A percentile compares a stretch with the other conserved stretches of the same genome.
Conservation (phyloP, 352 stramenopile genomes). For the Phytophthora pini region DNA sequence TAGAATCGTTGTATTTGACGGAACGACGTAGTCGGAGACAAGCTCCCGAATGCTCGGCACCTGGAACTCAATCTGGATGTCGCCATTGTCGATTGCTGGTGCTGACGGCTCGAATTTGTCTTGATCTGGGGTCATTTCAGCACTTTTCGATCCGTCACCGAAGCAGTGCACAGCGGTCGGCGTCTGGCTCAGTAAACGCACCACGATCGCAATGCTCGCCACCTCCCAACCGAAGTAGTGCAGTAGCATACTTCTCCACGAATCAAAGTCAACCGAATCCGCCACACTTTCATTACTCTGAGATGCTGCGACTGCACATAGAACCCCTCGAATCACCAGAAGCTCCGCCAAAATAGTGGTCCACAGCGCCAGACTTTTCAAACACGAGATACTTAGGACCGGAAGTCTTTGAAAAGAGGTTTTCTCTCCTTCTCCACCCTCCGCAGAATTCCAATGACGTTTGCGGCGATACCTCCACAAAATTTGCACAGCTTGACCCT, state of each 20-base stretch:
- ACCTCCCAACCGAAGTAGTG: slow-evolving; percentile 32
- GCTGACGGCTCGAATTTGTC: slow-evolving; percentile 2
- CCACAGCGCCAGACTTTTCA: slow-evolving; percentile 23
- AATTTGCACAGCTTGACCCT: slow-evolving; percentile 24
- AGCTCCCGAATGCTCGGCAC: slow-evolving; percentile 18
- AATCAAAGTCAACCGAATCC: slow-evolving; percentile 4
- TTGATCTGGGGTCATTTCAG: neutral
- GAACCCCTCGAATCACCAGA: slow-evolving; percentile 16
- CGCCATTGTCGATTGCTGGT: slow-evolving; percentile 11
- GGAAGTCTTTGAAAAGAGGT: slow-evolving; percentile 5
- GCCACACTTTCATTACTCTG: neutral
- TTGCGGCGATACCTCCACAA: slow-evolving; percentile 26
- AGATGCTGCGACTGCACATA: slow-evolving; percentile 10
- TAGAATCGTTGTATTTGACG: slow-evolving; percentile 22
- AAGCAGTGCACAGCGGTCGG: slow-evolving; percentile 29
- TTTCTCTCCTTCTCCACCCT: slow-evolving; percentile 3
- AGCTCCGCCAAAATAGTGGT: slow-evolving; percentile 32
- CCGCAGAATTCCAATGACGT: slow-evolving; percentile 2
- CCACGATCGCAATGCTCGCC: slow-evolving; percentile 15
- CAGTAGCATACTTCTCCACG: slow-evolving; percentile 20
- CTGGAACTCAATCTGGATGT: slow-evolving; percentile 31
- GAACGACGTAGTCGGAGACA: slow-evolving; percentile 28
- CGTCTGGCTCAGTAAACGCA: slow-evolving; percentile 31
- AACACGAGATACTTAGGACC: slow-evolving; percentile 22
- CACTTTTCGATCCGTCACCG: neutral